Evolutionary conservation across 371 early-diverging fungal species (phyloP).

Genomic region (Nematocida sp.): DNA sequence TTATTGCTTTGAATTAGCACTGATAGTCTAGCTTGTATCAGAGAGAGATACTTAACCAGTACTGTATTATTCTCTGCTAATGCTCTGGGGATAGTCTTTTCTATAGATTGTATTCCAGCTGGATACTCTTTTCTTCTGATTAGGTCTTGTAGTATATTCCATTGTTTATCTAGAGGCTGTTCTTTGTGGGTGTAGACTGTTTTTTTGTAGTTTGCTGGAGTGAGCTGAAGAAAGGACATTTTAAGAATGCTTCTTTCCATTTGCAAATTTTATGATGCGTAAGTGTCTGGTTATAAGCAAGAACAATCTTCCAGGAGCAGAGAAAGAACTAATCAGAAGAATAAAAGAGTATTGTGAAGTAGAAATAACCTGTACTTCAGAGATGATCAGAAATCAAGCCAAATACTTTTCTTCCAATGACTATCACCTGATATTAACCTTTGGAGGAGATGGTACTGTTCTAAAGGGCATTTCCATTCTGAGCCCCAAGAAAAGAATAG

Average conservation of each 20-base stretch:
- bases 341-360: background rate
- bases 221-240: slow-evolving; percentile 5
- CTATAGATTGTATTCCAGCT: too few relatives aligned
- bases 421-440: slow-evolving; percentile 31
- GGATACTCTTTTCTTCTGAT: background rate
- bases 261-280: background rate
- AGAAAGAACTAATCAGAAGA: background rate
- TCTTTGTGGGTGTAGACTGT: background rate
- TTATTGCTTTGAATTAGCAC: background rate
- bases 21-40: slow-evolving; percentile 13
- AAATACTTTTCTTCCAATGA: background rate
- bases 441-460: slow-evolving; percentile 60
- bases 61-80: background rate
- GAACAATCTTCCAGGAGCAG: background rate
- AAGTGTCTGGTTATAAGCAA: slow-evolving; percentile 16
- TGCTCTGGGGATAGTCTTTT: slow-evolving; percentile 6
- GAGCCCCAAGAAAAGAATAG: background rate
- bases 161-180: too few relatives aligned
- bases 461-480: slow-evolving; percentile 34
- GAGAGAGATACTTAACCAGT: too few relatives aligned
- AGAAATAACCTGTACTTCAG: background rate
- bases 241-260: slow-evolving; percentile 4
- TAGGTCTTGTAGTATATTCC: background rate
- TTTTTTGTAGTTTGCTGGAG: too few relatives aligned
- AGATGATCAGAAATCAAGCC: slow-evolving; percentile 2